A percentile compares a stretch with the other conserved stretches of the same genome.
Evolutionary conservation across 345 rosid species (phyloP).

Genomic region (Syzygium aqueum): DNA sequence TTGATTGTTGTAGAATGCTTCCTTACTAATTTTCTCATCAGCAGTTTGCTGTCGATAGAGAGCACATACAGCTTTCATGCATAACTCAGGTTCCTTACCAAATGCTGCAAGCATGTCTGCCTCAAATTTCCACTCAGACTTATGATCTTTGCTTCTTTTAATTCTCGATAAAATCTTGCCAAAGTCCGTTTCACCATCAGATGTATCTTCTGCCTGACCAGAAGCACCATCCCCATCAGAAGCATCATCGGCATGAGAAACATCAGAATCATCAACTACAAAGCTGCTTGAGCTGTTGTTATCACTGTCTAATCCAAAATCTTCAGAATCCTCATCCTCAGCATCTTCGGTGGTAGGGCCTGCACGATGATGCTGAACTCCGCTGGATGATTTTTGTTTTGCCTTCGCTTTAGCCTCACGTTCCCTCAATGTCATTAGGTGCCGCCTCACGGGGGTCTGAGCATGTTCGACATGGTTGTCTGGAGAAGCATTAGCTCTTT

Average conservation of each 20-base stretch:
- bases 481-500: not conserved
- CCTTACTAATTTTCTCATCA: slow-evolving; percentile 37
- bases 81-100: slow-evolving; percentile 52
- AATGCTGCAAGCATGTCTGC: slow-evolving; percentile 69
- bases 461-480: slow-evolving; percentile 1
- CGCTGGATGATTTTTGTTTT: not conserved
- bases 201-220: slow-evolving; percentile 16
- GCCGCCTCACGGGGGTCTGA: slow-evolving; percentile 15
- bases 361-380: slow-evolving; percentile 5
- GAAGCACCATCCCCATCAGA: slow-evolving; percentile 3
- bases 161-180: slow-evolving; percentile 28
- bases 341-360: slow-evolving; percentile 20
- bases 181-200: slow-evolving; percentile 26
- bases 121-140: slow-evolving; percentile 42
- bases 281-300: slow-evolving; percentile 42
- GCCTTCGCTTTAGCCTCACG: slow-evolving; percentile 2
- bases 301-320: slow-evolving; percentile 30
- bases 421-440: slow-evolving; percentile 32
- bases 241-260: not conserved
- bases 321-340: slow-evolving; percentile 29
- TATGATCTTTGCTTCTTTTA: slow-evolving; percentile 38
- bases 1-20: slow-evolving; percentile 24
- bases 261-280: slow-evolving; percentile 35
- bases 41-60: slow-evolving; percentile 55
- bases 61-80: slow-evolving; percentile 85